phyloP scores from a whole-genome alignment of 176 grass and related monocot genomes.

The Triticum monococcum region DNA sequence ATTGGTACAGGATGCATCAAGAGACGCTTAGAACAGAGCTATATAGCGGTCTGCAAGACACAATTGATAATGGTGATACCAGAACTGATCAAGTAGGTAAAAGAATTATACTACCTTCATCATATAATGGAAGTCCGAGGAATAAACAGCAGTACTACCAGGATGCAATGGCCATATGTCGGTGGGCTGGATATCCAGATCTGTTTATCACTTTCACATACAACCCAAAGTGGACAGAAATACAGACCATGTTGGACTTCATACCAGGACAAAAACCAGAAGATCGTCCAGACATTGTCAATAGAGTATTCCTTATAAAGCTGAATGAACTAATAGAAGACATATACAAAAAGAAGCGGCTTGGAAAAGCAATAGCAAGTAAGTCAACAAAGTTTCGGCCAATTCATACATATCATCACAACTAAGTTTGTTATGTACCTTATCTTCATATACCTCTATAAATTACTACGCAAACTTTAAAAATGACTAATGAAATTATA shows the following conservation, averaged over 20 bases:
- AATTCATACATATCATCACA: not conserved
- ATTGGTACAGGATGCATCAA: not conserved
- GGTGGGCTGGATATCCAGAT: not conserved
- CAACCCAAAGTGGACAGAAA: conserved; percentile 37
- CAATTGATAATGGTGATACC: not conserved
- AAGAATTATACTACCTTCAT: not conserved
- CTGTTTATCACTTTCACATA: conserved; percentile 22
- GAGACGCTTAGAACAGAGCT: not conserved
- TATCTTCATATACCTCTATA: not conserved
- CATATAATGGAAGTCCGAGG: not conserved
- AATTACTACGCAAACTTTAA: not conserved
- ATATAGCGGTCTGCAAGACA: not conserved
- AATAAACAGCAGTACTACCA: not conserved
- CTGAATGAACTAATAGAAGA: not conserved
- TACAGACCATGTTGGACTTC: not conserved
- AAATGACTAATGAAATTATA: too few species aligned
- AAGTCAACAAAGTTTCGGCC: not conserved
- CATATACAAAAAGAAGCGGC: not conserved
- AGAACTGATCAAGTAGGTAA: not conserved
- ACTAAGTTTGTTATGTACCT: not conserved
- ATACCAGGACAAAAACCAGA: not conserved
- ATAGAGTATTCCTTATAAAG: conserved; percentile 33
- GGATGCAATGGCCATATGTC: not conserved
- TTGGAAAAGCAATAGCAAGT: conserved; percentile 3
- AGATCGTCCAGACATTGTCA: conserved; percentile 16